phyloP scores from a whole-genome alignment of 2,329 filamentous ascomycete species.

The Diaporthe ilicicola region DNA sequence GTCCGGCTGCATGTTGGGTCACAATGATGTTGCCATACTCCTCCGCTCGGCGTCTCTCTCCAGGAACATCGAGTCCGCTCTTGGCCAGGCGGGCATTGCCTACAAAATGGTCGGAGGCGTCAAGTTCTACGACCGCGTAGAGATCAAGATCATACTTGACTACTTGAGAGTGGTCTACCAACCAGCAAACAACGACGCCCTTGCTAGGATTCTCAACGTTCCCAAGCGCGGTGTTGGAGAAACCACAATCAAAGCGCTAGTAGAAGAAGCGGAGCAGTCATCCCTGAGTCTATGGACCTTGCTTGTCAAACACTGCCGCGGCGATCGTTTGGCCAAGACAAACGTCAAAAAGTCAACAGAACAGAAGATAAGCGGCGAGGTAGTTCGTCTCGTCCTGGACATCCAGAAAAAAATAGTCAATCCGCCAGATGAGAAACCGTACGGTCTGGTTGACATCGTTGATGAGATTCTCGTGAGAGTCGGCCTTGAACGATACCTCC shows the following conservation, averaged over 20 bases:
- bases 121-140: constrained; percentile 90
- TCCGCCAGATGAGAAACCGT: constrained; percentile 40
- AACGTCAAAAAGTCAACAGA: constrained; percentile 60
- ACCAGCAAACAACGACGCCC: constrained; percentile 85
- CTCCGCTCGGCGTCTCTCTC: constrained; percentile 87
- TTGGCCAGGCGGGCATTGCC: constrained; percentile 82
- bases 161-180: constrained; percentile 88
- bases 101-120: constrained; percentile 93
- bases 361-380: constrained; percentile 59
- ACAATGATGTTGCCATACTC: constrained; percentile 85
- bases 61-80: constrained; percentile 81
- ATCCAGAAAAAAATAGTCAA: constrained; percentile 45
- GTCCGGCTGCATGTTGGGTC: constrained; percentile 76
- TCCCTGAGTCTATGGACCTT: constrained; percentile 79
- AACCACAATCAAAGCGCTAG: constrained; percentile 74
- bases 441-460: constrained; percentile 57
- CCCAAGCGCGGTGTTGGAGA: constrained; percentile 85
- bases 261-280: constrained; percentile 78
- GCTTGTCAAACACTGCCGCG: constrained; percentile 65
- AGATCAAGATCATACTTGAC: constrained; percentile 87
- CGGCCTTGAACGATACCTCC: constrained; percentile 77
- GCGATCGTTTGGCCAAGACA: constrained; percentile 55
- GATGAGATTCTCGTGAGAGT: constrained; percentile 69
- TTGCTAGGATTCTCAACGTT: constrained; percentile 84
- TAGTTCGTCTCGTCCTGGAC: constrained; percentile 55